Percentiles rank a stretch among this genome's conserved stretches.
phyloP scores from a whole-genome alignment of 371 early-diverging fungal genomes.

The Phascolomyces articulosus region DNA sequence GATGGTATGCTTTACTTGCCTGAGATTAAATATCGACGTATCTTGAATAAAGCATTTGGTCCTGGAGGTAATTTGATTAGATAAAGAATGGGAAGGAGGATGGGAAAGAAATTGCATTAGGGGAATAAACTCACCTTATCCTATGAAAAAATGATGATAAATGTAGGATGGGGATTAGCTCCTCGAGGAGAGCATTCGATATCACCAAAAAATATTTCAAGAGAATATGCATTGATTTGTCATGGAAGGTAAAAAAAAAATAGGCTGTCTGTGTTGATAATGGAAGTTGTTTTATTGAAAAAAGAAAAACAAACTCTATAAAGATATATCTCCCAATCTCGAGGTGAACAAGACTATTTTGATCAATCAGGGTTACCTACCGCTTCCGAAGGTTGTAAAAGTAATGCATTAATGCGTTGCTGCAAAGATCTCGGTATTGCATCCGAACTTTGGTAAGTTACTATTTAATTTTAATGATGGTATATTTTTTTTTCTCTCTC shows the following conservation, averaged over 20 bases:
- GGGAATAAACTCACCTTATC: too few species aligned
- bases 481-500: constrained; percentile 1
- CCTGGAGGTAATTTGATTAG: constrained; percentile 76
- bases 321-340: constrained; percentile 87
- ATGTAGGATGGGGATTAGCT: constrained; percentile 89
- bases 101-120: too few species aligned
- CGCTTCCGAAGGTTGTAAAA: constrained; percentile 92
- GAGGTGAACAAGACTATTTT: constrained; percentile 94
- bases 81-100: too few species aligned
- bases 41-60: constrained; percentile 93
- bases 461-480: neutral
- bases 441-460: constrained; percentile 83
- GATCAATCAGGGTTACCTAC: constrained; percentile 77
- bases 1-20: constrained; percentile 94
- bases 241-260: constrained; percentile 69
- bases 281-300: neutral
- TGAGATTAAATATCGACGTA: constrained; percentile 96
- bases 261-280: too few species aligned
- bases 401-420: constrained; percentile 95
- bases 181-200: constrained; percentile 93
- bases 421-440: constrained; percentile 97
- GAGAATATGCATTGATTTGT: constrained; percentile 92
- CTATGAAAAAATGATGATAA: too few species aligned
- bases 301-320: neutral
- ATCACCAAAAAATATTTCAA: constrained; percentile 74